A percentile compares a stretch with the other conserved stretches of the same genome.
These are phyloP conservation scores for Begonia loranthoides DNA, from an alignment of 306 rosid genomes.

Conservation along the genomic window DNA sequence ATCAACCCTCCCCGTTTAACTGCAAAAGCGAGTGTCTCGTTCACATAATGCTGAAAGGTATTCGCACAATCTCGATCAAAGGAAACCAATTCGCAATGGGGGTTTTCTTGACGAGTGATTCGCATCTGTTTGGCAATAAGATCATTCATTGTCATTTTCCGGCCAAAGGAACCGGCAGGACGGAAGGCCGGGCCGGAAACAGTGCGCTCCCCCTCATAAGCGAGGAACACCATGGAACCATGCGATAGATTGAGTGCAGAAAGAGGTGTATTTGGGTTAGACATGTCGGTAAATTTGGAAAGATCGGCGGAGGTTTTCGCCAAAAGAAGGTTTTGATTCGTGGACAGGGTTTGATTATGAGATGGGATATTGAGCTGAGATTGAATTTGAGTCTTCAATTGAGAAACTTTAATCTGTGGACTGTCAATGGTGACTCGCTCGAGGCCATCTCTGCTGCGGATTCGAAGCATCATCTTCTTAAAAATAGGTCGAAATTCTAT, in stretches of 20 bases:
- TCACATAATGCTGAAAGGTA: slow-evolving; percentile 83
- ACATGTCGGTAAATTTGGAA: slow-evolving; percentile 57
- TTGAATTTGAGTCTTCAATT: slow-evolving; percentile 43
- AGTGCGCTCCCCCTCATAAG: slow-evolving; percentile 71
- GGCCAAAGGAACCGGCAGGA: slow-evolving; percentile 90
- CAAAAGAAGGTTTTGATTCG: slow-evolving; percentile 65
- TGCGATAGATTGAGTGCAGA: slow-evolving; percentile 52
- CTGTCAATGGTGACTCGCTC: slow-evolving; percentile 61
- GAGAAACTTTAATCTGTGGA: slow-evolving; percentile 43
- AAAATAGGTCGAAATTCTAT: not conserved
- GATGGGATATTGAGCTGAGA: slow-evolving; percentile 54
- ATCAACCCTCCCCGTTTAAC: slow-evolving; percentile 87
- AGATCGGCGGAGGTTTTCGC: slow-evolving; percentile 51
- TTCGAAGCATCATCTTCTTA: slow-evolving; percentile 64
- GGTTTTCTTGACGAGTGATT: slow-evolving; percentile 70
- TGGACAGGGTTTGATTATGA: slow-evolving; percentile 71
- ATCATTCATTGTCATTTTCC: slow-evolving; percentile 98
- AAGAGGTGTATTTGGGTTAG: slow-evolving; percentile 32
- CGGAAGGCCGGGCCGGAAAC: slow-evolving; percentile 52
- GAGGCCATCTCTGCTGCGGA: slow-evolving; percentile 90
- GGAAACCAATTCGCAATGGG: slow-evolving; percentile 77
- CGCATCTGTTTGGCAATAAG: slow-evolving; percentile 92
- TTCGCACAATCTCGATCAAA: slow-evolving; percentile 91
- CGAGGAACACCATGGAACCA: slow-evolving; percentile 58
- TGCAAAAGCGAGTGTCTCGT: slow-evolving; percentile 69